Percentiles rank a stretch among this genome's conserved stretches.
Evolutionary conservation across 306 rosid species (phyloP).

Genomic region (Vigna reflexopilosa): DNA sequence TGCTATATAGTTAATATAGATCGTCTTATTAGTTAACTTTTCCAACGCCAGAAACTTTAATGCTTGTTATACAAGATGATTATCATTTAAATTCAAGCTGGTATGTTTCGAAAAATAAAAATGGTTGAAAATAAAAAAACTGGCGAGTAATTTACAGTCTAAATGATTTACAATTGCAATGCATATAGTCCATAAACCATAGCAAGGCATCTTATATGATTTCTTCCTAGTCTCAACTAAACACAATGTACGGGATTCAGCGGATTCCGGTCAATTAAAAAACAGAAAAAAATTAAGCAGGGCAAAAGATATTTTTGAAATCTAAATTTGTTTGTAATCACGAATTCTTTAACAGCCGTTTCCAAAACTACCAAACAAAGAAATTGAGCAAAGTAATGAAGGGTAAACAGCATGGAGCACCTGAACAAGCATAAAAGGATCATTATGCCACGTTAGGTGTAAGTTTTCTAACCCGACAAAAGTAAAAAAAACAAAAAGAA

Average conservation of each 20-base stretch:
- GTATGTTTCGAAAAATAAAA: too few species aligned
- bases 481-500: background rate
- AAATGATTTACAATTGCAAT: background rate
- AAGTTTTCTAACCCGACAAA: constrained; percentile 36
- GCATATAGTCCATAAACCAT: too few species aligned
- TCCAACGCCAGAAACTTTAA: too few species aligned
- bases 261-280: background rate
- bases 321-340: constrained; percentile 4
- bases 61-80: too few species aligned
- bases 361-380: constrained; percentile 39
- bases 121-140: too few species aligned
- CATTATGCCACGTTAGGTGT: constrained; percentile 37
- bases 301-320: constrained; percentile 18
- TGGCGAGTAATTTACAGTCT: background rate
- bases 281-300: background rate
- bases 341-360: constrained; percentile 30
- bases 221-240: background rate
- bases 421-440: constrained; percentile 22
- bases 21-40: too few species aligned
- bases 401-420: constrained; percentile 23
- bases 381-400: constrained; percentile 7
- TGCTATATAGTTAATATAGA: too few species aligned
- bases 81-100: too few species aligned
- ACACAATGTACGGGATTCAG: background rate
- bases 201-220: background rate